Evolutionary conservation across 2,329 filamentous ascomycete genomes (phyloP).

Genomic region (Harringtonia lauricola): DNA sequence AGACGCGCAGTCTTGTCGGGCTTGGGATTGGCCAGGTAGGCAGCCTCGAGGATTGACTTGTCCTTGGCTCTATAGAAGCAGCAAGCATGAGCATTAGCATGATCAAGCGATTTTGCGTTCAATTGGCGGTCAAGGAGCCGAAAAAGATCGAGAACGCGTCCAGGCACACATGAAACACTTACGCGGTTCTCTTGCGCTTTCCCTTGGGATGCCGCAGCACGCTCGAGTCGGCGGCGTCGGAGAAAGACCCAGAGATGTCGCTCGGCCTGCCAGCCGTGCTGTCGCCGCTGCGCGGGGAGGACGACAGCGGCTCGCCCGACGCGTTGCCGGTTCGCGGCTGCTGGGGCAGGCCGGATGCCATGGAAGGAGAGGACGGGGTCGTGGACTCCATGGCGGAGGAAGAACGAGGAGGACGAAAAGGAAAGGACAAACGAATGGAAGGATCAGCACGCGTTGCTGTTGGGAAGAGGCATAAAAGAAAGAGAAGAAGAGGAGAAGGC

Average conservation of each 20-base stretch:
- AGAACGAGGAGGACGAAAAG: background rate
- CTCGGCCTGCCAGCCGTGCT: slow-evolving; percentile 1
- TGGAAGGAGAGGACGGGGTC: slow-evolving; percentile 5
- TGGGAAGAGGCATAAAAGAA: too few species aligned
- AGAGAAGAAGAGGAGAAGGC: background rate
- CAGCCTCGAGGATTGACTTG: slow-evolving; percentile 76
- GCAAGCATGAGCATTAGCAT: slow-evolving; percentile 3
- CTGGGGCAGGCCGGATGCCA: slow-evolving; percentile 4
- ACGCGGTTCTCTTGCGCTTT: slow-evolving; percentile 55
- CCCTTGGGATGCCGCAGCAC: slow-evolving; percentile 39
- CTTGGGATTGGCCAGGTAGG: slow-evolving; percentile 76
- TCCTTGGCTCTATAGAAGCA: slow-evolving; percentile 59
- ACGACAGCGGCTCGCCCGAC: slow-evolving; percentile 5
- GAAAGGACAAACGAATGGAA: background rate
- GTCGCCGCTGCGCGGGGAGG: slow-evolving; percentile 9
- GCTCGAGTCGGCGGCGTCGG: slow-evolving; percentile 7
- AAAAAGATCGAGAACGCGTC: slow-evolving; percentile 6
- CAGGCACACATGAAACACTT: slow-evolving; percentile 22
- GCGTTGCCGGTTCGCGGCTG: slow-evolving; percentile 2
- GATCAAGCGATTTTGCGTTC: slow-evolving; percentile 9
- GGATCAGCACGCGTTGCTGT: background rate
- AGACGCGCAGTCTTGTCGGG: slow-evolving; percentile 83
- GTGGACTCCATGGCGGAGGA: slow-evolving; percentile 8
- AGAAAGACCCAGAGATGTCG: slow-evolving; percentile 8
- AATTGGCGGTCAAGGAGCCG: background rate